These are phyloP conservation scores for Ceriops tagal DNA, from an alignment of 345 rosid genomes.

Conservation along the genomic window DNA sequence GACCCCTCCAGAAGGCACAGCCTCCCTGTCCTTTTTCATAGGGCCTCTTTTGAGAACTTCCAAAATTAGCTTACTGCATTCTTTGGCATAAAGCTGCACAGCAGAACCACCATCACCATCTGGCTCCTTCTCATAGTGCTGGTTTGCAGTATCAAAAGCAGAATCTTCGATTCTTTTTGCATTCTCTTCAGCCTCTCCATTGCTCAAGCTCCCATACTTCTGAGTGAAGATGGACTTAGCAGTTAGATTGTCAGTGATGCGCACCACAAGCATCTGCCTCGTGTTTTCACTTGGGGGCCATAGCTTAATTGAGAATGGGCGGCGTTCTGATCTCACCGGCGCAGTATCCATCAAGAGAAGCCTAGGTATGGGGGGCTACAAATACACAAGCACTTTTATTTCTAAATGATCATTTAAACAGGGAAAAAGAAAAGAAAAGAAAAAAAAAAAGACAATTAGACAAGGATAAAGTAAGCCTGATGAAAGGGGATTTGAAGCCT, in stretches of 20 bases:
- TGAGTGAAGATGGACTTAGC: slow-evolving; percentile 74
- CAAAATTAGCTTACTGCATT: slow-evolving; percentile 81
- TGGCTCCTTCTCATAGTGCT: slow-evolving; percentile 81
- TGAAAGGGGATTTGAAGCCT: too few relatives aligned
- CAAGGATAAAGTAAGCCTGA: too few relatives aligned
- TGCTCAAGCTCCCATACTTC: slow-evolving; percentile 67
- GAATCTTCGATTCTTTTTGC: slow-evolving; percentile 72
- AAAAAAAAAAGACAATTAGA: too few relatives aligned
- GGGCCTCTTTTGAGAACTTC: slow-evolving; percentile 77
- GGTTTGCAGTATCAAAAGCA: slow-evolving; percentile 55
- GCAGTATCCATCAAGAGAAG: slow-evolving; percentile 47
- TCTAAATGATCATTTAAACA: neutral
- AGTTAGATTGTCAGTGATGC: slow-evolving; percentile 65
- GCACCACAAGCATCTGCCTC: slow-evolving; percentile 61
- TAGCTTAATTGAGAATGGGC: slow-evolving; percentile 63
- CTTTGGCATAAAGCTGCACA: slow-evolving; percentile 91
- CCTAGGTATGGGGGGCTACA: slow-evolving; percentile 3
- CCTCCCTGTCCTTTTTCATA: slow-evolving; percentile 25
- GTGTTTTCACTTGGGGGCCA: slow-evolving; percentile 90
- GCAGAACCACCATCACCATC: slow-evolving; percentile 96
- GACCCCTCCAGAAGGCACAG: slow-evolving; percentile 26
- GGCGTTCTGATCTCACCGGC: slow-evolving; percentile 49
- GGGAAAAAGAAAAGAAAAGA: neutral
- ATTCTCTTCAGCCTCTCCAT: slow-evolving; percentile 70
- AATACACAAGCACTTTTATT: neutral